Percentiles rank a stretch among this genome's conserved stretches.
Evolutionary conservation across 179 eudicot genomes (phyloP).

Genomic region (Beta macrorhiza): DNA sequence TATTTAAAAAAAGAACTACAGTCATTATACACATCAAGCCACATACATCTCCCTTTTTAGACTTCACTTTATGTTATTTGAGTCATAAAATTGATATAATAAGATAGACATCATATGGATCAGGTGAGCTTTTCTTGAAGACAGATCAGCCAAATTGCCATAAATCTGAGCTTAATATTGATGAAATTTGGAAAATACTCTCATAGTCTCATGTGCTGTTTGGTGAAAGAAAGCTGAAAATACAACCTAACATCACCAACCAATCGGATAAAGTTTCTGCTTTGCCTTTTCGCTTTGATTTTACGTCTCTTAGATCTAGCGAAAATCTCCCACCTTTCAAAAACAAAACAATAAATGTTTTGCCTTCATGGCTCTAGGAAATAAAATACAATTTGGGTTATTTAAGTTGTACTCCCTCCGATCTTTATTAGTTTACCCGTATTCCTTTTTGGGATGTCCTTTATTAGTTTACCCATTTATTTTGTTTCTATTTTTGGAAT

Average conservation of each 20-base stretch:
- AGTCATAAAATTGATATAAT: background rate
- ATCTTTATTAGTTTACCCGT: no score
- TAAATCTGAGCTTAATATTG: background rate
- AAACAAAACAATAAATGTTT: no score
- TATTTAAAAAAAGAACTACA: no score
- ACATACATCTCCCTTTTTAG: background rate
- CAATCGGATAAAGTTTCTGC: background rate
- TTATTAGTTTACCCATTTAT: no score
- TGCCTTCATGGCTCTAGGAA: no score
- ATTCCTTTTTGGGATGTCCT: no score
- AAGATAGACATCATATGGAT: slow-evolving; percentile 17
- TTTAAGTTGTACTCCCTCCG: no score
- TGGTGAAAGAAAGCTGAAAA: slow-evolving; percentile 19
- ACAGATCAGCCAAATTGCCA: slow-evolving; percentile 5
- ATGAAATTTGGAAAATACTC: background rate
- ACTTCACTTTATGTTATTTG: background rate
- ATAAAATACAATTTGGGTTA: no score
- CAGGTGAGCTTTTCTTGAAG: slow-evolving; percentile 13
- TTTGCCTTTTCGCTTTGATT: background rate
- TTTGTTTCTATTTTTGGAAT: no score
- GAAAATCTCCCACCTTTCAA: background rate
- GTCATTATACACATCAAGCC: background rate
- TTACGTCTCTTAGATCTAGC: background rate
- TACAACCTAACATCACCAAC: slow-evolving; percentile 27
- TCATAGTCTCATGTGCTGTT: slow-evolving; percentile 24